A percentile compares a stretch with the other conserved stretches of the same genome.
Evolutionary conservation across 2,329 filamentous ascomycete genomes (phyloP).

Genomic region (Colletotrichum trifolii): DNA sequence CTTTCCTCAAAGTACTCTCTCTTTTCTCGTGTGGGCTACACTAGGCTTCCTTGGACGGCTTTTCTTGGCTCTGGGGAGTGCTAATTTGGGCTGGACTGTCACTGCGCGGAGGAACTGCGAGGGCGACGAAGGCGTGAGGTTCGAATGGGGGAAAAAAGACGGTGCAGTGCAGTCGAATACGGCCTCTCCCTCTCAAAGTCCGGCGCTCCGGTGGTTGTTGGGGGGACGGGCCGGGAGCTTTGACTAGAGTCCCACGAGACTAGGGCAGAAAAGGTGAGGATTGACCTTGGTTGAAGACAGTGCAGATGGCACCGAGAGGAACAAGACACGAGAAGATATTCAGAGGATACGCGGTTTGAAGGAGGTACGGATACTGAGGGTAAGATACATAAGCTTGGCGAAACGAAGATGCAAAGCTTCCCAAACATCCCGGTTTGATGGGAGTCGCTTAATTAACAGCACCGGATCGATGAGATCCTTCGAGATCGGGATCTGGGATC

Average conservation of each 20-base stretch:
- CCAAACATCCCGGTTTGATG: neutral
- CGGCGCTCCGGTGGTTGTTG: slow-evolving; percentile 10
- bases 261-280: neutral
- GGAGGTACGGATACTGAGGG: neutral
- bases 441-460: neutral
- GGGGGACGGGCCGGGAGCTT: neutral
- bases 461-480: neutral
- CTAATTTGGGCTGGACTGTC: neutral
- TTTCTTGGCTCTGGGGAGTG: too few relatives aligned
- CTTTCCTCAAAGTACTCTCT: too few relatives aligned
- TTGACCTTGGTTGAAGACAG: too few relatives aligned
- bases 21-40: too few relatives aligned
- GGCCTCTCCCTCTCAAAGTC: slow-evolving; percentile 10
- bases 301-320: neutral
- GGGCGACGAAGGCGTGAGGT: too few relatives aligned
- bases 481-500: neutral
- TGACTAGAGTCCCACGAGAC: too few relatives aligned
- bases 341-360: neutral
- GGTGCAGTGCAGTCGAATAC: neutral
- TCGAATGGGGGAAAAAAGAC: too few relatives aligned
- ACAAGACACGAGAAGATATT: neutral
- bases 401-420: slow-evolving; percentile 19
- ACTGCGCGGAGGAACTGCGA: slow-evolving; percentile 9
- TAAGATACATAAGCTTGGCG: slow-evolving; percentile 12
- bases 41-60: too few relatives aligned